These are phyloP conservation scores for Lachancea dasiensis DNA, from an alignment of 805 yeast species.

Conservation along the genomic window DNA sequence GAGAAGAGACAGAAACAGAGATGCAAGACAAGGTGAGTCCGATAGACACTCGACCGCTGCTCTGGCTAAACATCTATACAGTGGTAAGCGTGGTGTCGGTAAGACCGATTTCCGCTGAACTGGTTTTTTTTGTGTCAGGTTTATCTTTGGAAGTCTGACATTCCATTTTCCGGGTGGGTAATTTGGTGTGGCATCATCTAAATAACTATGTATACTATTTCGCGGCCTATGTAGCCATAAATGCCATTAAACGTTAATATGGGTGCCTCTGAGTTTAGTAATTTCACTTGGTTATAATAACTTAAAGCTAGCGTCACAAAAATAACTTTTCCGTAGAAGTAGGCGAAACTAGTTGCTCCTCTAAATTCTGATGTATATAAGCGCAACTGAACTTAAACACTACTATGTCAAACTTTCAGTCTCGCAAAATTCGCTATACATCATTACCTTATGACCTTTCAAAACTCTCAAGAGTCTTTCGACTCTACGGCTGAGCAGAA, in stretches of 20 bases:
- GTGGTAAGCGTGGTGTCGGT: slow-evolving; percentile 97
- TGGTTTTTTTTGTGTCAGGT: neutral
- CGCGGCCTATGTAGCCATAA: slow-evolving; percentile 1
- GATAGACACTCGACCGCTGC: slow-evolving; percentile 85
- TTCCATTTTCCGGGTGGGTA: slow-evolving; percentile 5
- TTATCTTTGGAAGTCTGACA: neutral
- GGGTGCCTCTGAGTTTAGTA: neutral
- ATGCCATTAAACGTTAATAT: slow-evolving; percentile 1
- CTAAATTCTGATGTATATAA: too few relatives aligned
- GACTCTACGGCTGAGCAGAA: too few relatives aligned
- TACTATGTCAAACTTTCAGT: too few relatives aligned
- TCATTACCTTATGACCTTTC: too few relatives aligned
- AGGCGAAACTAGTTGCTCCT: too few relatives aligned
- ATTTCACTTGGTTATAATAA: too few relatives aligned
- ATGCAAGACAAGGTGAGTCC: slow-evolving; percentile 91
- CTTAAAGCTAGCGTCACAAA: too few relatives aligned
- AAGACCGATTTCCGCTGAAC: slow-evolving; percentile 78
- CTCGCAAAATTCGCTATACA: too few relatives aligned
- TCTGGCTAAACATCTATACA: slow-evolving; percentile 87
- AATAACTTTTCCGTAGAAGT: too few relatives aligned
- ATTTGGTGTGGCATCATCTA: slow-evolving; percentile 3
- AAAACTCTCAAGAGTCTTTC: too few relatives aligned
- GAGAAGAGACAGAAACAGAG: slow-evolving; percentile 89
- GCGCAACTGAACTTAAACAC: too few relatives aligned
- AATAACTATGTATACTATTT: slow-evolving; percentile 7